Base-by-base conservation (phyloP, 2,329 filamentous ascomycete genomes). In the Microcyclospora tardicrescens region DNA sequence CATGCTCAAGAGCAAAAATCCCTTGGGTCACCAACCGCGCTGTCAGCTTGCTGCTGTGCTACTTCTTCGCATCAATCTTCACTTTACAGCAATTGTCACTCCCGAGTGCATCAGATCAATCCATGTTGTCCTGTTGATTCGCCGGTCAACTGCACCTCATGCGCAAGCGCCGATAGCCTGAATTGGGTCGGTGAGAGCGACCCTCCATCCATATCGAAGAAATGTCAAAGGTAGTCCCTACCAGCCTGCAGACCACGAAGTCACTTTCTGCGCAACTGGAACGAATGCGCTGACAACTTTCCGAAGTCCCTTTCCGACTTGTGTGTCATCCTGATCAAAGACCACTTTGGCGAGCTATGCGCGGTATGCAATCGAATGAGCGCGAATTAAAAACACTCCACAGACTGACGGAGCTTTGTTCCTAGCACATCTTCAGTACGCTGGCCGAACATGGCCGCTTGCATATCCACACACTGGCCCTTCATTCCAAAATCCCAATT, bases 281-380 rank as follows among this genome's bases (percentile, higher is more conserved):
- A 24, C 8, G 19, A 24, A 24, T 8, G 19, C 4, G 19, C 19
- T 36, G 33, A 15, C 19, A 24, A 8, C 19, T 24, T 24, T 8
- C 8, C 19, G 19, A 83, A 89, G 84, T 69, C 77, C 64, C 65
- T 82, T 50, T 77, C 81, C 56, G 84, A 95, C 74, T 83, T 96
- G 57, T 94, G 85, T 69, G 75, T 80, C 67, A 77, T 93, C 59
- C 73, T 95, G 46, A 80, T 96, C 47, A 79, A 86, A 58, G 86
- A 95, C 59, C 72, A 84, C 43, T 89, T 91, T 61, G 91, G 91
- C 57, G 84, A 93, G 65, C 77, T 96, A 42, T 85, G 86, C 45
- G 84, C 85, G 59, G 89, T 95, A 81, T 55, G 81, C 67, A 24
- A 24, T 8, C 4, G 5, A 35, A 16, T 8, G 33, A 35, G 5